A percentile compares a stretch with the other conserved stretches of the same genome.
phyloP scores from a whole-genome alignment of 257 asterid genomes.

The Cinchona pubescens region DNA sequence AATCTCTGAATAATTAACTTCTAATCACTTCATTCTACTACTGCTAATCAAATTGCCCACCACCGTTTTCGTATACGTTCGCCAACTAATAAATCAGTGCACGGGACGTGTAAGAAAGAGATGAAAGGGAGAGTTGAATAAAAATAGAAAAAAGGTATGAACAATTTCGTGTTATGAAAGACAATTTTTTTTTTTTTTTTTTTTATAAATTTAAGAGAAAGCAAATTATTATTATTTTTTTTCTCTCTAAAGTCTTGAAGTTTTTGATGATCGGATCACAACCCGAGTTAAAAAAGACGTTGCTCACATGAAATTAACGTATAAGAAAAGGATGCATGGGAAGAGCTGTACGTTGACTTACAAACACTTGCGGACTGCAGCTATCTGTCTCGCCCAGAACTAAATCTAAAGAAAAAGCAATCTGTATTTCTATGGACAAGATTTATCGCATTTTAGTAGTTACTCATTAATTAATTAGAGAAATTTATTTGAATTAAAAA shows the following conservation, averaged over 20 bases:
- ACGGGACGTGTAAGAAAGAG: conserved; percentile 9
- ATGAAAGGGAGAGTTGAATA: conserved; percentile 8
- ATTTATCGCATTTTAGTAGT: no score
- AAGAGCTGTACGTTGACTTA: conserved; percentile 54
- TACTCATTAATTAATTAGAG: no score
- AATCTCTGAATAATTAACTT: neutral
- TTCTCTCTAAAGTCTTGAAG: no score
- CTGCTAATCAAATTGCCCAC: neutral
- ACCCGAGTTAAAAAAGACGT: no score
- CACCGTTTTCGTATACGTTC: neutral
- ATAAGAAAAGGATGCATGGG: conserved; percentile 31
- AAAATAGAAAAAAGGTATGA: neutral
- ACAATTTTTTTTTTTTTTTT: no score
- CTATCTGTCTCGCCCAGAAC: neutral
- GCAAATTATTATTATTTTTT: no score
- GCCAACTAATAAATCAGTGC: neutral
- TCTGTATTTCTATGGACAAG: no score
- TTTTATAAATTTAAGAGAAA: no score
- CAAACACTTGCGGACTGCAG: neutral
- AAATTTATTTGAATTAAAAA: no score
- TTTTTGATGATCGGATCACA: no score
- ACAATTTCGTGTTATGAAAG: conserved; percentile 27
- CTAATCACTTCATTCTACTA: neutral
- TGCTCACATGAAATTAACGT: conserved; percentile 55
- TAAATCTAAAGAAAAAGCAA: neutral